A percentile compares a stretch with the other conserved stretches of the same genome.
phyloP scores from a whole-genome alignment of 31 red algal genomes.

The Porphyra umbilicalis region DNA sequence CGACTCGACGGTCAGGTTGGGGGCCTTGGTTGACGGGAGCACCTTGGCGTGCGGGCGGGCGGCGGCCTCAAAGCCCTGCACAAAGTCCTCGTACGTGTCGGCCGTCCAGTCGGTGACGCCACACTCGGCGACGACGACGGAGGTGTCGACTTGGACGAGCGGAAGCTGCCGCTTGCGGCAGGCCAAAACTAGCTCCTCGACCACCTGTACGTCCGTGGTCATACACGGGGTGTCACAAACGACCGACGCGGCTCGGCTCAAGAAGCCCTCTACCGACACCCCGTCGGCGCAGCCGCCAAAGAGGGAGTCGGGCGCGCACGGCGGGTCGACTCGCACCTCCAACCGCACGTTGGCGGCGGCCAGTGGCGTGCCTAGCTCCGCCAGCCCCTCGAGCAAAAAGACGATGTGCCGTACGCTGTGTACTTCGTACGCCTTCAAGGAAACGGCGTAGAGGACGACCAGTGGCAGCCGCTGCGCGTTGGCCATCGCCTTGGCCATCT shows the following conservation, averaged over 20 bases:
- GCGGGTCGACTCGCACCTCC: background rate
- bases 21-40: background rate
- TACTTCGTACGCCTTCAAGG: background rate
- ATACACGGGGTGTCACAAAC: background rate
- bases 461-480: constrained; percentile 4
- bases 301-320: background rate
- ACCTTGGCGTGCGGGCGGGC: background rate
- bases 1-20: background rate
- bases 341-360: background rate
- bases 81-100: background rate
- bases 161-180: background rate
- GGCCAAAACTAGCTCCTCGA: background rate
- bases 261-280: background rate
- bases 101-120: background rate
- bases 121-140: background rate
- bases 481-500: constrained; percentile 22
- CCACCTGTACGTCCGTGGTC: background rate
- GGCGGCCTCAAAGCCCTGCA: background rate
- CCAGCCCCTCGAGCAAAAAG: constrained; percentile 25
- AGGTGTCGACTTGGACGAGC: background rate
- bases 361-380: constrained; percentile 2
- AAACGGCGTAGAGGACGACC: constrained; percentile 8
- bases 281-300: background rate
- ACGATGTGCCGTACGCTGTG: constrained; percentile 14
- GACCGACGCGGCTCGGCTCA: background rate